Conservation (phyloP, 129 eudicot species). For the Saposhnikovia divaricata region DNA sequence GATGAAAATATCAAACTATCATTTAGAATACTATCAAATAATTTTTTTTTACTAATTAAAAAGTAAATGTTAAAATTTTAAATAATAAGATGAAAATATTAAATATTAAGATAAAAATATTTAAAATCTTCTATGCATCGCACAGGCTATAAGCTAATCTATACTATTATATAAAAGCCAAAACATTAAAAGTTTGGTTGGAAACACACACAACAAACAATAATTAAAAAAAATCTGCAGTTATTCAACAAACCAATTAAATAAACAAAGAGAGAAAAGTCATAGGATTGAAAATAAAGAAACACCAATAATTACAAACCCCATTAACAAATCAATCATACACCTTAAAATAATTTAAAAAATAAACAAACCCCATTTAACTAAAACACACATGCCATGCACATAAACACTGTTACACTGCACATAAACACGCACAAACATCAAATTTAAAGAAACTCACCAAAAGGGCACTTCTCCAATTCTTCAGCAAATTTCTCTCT, state of each 20-base stretch:
- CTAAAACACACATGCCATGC: not conserved
- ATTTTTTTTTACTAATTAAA: too few relatives aligned
- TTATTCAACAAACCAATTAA: not conserved
- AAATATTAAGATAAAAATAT: too few relatives aligned
- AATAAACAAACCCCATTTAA: slow-evolving; percentile 5
- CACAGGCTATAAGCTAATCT: too few relatives aligned
- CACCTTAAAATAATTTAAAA: not conserved
- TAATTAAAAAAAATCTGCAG: not conserved
- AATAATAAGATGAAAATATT: too few relatives aligned
- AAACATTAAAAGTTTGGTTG: too few relatives aligned
- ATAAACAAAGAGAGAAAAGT: slow-evolving; percentile 4
- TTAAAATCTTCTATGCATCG: too few relatives aligned
- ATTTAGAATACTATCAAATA: too few relatives aligned
- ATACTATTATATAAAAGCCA: too few relatives aligned
- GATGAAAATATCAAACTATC: too few relatives aligned
- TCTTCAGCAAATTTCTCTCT: not conserved
- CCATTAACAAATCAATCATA: slow-evolving; percentile 12
- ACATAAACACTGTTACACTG: too few relatives aligned
- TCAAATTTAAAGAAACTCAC: not conserved
- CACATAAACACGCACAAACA: not conserved
- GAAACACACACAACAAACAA: not conserved
- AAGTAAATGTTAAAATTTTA: too few relatives aligned
- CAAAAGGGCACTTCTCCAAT: not conserved
- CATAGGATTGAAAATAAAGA: slow-evolving; percentile 10
- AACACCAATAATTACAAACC: slow-evolving; percentile 5